phyloP scores from a whole-genome alignment of 2,329 filamentous ascomycete genomes.

The Fusarium caatingaense region DNA sequence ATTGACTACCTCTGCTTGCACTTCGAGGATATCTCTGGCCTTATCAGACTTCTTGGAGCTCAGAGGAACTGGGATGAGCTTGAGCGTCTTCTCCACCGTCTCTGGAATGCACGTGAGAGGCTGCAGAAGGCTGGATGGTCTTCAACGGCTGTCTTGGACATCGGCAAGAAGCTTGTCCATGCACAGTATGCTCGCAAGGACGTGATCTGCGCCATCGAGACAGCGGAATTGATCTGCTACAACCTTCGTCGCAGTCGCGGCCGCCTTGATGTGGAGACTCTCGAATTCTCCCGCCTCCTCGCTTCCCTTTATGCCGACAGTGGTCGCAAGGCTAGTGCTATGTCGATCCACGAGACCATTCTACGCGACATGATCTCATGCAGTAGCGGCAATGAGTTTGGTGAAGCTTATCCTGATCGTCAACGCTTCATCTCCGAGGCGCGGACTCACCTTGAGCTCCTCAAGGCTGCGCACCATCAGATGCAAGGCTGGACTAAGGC shows the following conservation, averaged over 20 bases:
- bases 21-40: conserved; percentile 57
- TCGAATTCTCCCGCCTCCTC: conserved; percentile 42
- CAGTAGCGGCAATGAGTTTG: conserved; percentile 14
- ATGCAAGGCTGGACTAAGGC: conserved; percentile 38
- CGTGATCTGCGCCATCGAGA: conserved; percentile 35
- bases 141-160: conserved; percentile 34
- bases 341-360: conserved; percentile 38
- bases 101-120: conserved; percentile 41
- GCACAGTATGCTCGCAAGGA: conserved; percentile 34
- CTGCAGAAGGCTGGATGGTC: conserved; percentile 41
- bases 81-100: conserved; percentile 47
- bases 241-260: conserved; percentile 45
- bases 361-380: conserved; percentile 41
- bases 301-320: conserved; percentile 36
- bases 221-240: conserved; percentile 43
- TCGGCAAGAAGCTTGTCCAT: conserved; percentile 43
- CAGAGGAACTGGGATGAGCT: conserved; percentile 60
- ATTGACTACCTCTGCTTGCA: conserved; percentile 58
- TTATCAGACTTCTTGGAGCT: conserved; percentile 60
- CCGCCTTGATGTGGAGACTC: conserved; percentile 42
- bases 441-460: conserved; percentile 35
- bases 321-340: conserved; percentile 29
- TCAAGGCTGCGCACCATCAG: conserved; percentile 34
- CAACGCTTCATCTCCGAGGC: conserved; percentile 29
- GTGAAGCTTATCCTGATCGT: conserved; percentile 20